These are phyloP conservation scores for Salmacisia buchloeana DNA, from an alignment of 1,284 basidiomycete genomes.

Conservation along the genomic window DNA sequence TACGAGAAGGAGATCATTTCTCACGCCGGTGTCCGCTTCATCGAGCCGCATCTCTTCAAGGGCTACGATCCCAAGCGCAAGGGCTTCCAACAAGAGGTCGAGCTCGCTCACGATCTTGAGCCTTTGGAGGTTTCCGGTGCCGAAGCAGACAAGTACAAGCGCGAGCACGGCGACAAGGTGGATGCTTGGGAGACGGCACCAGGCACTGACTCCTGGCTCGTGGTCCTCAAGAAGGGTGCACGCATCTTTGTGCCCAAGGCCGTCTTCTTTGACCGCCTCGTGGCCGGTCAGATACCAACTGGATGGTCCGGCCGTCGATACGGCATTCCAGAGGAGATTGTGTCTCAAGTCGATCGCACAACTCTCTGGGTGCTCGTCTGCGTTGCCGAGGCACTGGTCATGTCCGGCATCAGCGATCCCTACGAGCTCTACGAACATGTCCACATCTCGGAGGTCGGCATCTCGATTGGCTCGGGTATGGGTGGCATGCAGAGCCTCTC, in stretches of 20 bases:
- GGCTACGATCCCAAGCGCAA: conserved; percentile 97
- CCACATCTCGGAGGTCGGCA: conserved; percentile 81
- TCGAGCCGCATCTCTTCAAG: conserved; percentile 93
- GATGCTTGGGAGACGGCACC: conserved; percentile 88
- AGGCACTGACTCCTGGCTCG: conserved; percentile 68
- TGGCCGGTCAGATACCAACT: conserved; percentile 92
- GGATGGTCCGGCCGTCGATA: conserved; percentile 94
- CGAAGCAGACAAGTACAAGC: conserved; percentile 91
- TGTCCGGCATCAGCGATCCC: conserved; percentile 94
- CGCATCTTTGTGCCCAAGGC: conserved; percentile 90
- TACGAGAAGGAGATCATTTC: conserved; percentile 91
- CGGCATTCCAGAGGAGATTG: conserved; percentile 95
- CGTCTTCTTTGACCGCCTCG: conserved; percentile 85
- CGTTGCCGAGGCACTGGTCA: conserved; percentile 86
- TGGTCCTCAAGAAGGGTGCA: conserved; percentile 98
- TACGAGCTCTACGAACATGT: conserved; percentile 72
- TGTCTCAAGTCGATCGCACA: conserved; percentile 87
- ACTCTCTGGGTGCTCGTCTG: conserved; percentile 93
- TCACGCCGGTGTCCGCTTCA: conserved; percentile 90
- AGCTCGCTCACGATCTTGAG: conserved; percentile 93
- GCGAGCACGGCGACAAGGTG: conserved; percentile 92
- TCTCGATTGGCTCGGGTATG: conserved; percentile 70
- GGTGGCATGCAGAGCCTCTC: conserved; percentile 65
- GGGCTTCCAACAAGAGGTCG: conserved; percentile 92
- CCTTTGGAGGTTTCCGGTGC: conserved; percentile 84